Conservation (phyloP, 805 yeast species). For the Candida andamanensis region DNA sequence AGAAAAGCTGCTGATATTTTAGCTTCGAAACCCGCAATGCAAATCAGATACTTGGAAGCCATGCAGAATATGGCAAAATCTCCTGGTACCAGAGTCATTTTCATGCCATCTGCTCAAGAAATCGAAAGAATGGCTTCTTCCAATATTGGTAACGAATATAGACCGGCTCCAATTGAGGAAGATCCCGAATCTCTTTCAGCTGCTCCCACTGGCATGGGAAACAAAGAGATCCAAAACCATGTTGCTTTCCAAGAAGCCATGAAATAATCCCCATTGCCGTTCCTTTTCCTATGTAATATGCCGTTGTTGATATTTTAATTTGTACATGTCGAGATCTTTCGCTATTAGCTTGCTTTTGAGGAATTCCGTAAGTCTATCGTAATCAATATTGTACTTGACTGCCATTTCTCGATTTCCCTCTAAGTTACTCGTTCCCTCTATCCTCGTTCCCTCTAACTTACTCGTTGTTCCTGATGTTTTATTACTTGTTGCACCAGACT, state of each 20-base stretch:
- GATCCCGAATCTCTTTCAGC: too few relatives aligned
- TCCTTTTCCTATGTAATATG: neutral
- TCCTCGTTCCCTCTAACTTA: neutral
- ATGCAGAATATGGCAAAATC: slow-evolving; percentile 66
- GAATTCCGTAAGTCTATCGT: too few relatives aligned
- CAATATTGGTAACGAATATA: slow-evolving; percentile 10
- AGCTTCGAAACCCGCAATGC: slow-evolving; percentile 73
- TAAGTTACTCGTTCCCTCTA: neutral
- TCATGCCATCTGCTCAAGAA: slow-evolving; percentile 56
- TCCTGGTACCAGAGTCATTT: slow-evolving; percentile 62
- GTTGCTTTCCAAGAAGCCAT: slow-evolving; percentile 32
- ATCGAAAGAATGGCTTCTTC: slow-evolving; percentile 35
- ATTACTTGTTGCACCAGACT: neutral
- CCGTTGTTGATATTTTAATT: slow-evolving; percentile 10
- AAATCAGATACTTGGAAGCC: slow-evolving; percentile 73
- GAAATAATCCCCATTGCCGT: slow-evolving; percentile 1
- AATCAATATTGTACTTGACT: neutral
- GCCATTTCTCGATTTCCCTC: neutral
- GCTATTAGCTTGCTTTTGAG: slow-evolving; percentile 12
- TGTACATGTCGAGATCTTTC: slow-evolving; percentile 11
- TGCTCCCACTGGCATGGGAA: slow-evolving; percentile 7
- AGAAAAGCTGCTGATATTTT: slow-evolving; percentile 74
- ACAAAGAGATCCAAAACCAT: slow-evolving; percentile 17
- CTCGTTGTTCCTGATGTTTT: neutral
- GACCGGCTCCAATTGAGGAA: slow-evolving; percentile 1